phyloP scores from a whole-genome alignment of 192 early-diverging fungal species.

The Phycomyces nitens region DNA sequence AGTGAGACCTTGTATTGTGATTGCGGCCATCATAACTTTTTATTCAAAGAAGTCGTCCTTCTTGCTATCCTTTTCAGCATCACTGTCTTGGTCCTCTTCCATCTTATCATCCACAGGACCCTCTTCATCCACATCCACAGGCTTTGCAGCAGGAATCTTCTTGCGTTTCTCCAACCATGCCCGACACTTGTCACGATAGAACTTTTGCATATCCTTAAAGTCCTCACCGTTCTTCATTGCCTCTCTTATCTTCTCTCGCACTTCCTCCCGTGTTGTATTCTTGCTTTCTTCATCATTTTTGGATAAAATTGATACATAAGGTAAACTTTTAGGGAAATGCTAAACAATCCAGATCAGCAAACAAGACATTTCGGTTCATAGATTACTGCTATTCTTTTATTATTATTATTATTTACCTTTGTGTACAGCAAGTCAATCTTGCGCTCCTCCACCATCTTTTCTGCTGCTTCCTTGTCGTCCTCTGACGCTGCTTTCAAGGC shows the following conservation, averaged over 20 bases:
- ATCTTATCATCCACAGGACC: neutral
- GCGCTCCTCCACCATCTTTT: neutral
- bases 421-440: neutral
- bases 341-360: neutral
- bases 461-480: neutral
- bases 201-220: constrained; percentile 5
- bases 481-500: neutral
- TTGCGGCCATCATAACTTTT: neutral
- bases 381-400: too few species aligned
- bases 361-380: neutral
- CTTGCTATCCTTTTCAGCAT: neutral
- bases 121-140: neutral
- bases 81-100: neutral
- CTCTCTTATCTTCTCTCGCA: neutral
- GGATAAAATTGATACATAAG: constrained; percentile 7
- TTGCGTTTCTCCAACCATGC: neutral
- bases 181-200: constrained; percentile 11
- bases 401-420: constrained; percentile 1
- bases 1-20: neutral
- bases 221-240: neutral
- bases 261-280: neutral
- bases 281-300: neutral
- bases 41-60: constrained; percentile 23
- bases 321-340: constrained; percentile 4
- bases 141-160: neutral